Percentiles rank a stretch among this genome's conserved stretches.
Conservation (phyloP, 78 protist genomes). For the Guillardia theta region DNA sequence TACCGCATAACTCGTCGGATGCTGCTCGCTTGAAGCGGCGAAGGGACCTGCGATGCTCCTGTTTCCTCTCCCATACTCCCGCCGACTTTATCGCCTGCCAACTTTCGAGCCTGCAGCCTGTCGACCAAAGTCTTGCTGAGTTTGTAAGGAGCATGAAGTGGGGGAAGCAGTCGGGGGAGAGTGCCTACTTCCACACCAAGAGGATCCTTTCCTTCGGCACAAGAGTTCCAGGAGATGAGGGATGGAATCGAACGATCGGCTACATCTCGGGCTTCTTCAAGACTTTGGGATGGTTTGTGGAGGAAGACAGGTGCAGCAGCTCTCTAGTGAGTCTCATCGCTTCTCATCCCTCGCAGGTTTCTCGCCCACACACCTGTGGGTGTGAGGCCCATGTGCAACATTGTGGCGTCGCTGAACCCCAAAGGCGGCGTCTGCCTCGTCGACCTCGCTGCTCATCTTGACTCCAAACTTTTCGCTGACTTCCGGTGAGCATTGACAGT, state of each 20-base stretch:
- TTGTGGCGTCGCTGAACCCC: not conserved
- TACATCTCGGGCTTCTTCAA: too few relatives aligned
- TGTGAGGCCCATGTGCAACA: not conserved
- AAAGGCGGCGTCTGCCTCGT: not conserved
- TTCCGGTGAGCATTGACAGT: too few relatives aligned
- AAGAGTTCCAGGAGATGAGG: not conserved
- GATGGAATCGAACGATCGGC: not conserved
- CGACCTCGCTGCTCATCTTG: not conserved
- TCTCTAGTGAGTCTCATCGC: too few relatives aligned
- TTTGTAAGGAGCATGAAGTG: too few relatives aligned
- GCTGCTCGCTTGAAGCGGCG: too few relatives aligned
- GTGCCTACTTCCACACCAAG: not conserved
- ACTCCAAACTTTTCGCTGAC: not conserved
- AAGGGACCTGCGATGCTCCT: too few relatives aligned
- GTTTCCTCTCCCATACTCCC: too few relatives aligned
- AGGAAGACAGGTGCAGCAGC: not conserved
- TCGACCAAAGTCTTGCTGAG: too few relatives aligned
- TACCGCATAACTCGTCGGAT: too few relatives aligned
- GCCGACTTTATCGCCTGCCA: too few relatives aligned
- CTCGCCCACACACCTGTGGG: not conserved
- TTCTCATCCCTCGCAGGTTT: not conserved
- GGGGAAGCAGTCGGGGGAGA: too few relatives aligned
- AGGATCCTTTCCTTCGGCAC: not conserved
- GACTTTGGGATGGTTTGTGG: not conserved
- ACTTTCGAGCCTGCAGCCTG: too few relatives aligned